Percentiles rank a stretch among this genome's conserved stretches.
These are phyloP conservation scores for Aspergillus ellipticus DNA, from an alignment of 495 filamentous ascomycete species.

Conservation along the genomic window DNA sequence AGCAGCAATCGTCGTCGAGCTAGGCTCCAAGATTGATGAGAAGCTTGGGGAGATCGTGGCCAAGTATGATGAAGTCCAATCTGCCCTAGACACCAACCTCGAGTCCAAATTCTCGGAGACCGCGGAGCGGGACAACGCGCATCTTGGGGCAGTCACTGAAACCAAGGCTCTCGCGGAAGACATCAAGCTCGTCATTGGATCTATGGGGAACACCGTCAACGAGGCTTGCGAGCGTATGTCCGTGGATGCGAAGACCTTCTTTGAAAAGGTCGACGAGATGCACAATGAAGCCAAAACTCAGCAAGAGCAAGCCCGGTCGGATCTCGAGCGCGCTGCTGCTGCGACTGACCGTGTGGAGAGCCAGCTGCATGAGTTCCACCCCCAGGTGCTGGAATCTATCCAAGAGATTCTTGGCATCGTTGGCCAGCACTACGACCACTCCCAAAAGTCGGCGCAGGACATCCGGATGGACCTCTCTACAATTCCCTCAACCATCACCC, in stretches of 20 bases:
- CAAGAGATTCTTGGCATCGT: constrained; percentile 79
- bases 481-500: constrained; percentile 48
- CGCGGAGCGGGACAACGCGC: constrained; percentile 60
- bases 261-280: constrained; percentile 71
- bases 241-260: constrained; percentile 78
- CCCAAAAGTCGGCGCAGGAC: constrained; percentile 49
- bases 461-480: constrained; percentile 50
- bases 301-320: constrained; percentile 71
- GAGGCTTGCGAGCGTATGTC: constrained; percentile 80
- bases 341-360: constrained; percentile 72
- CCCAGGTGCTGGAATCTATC: constrained; percentile 76
- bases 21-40: constrained; percentile 69
- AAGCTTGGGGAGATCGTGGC: constrained; percentile 70
- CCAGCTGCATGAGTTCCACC: constrained; percentile 74
- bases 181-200: constrained; percentile 75
- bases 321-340: constrained; percentile 65
- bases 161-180: constrained; percentile 82
- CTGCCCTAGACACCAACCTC: constrained; percentile 59
- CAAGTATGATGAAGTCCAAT: constrained; percentile 80
- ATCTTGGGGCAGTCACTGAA: constrained; percentile 63
- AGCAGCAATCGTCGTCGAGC: constrained; percentile 52
- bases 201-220: constrained; percentile 76
- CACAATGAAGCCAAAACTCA: constrained; percentile 67
- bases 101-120: constrained; percentile 66
- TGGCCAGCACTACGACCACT: constrained; percentile 72